phyloP scores from a whole-genome alignment of 257 asterid genomes.

The Nicotiana knightiana region DNA sequence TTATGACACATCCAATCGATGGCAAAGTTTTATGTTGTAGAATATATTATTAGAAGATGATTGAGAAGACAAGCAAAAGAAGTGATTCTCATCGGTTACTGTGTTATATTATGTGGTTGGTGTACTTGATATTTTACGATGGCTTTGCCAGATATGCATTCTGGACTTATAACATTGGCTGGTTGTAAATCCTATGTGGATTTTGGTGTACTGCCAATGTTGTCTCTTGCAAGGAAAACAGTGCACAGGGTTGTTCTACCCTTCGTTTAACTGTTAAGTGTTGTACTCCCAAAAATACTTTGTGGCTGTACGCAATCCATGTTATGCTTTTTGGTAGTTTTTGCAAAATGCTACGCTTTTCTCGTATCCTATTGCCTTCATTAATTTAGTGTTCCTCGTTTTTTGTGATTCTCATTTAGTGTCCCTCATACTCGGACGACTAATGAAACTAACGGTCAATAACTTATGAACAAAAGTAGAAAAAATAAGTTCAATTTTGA shows the following conservation, averaged over 20 bases:
- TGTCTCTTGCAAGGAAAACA: neutral
- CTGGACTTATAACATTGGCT: neutral
- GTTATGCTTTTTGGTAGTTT: neutral
- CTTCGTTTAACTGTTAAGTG: neutral
- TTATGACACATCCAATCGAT: neutral
- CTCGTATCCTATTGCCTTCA: neutral
- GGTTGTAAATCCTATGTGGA: neutral
- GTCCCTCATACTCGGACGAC: neutral
- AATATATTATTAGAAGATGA: neutral
- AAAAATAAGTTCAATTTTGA: neutral
- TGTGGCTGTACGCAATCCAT: neutral
- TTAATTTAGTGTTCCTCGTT: neutral
- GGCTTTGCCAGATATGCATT: neutral
- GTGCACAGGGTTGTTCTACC: neutral
- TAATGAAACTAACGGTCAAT: neutral
- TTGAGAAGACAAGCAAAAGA: neutral
- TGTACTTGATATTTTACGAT: neutral
- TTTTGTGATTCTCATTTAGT: neutral
- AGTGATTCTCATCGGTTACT: neutral
- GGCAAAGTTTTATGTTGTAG: neutral
- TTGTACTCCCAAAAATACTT: neutral
- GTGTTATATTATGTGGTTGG: conserved; percentile 1
- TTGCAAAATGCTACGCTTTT: neutral
- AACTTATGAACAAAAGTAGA: neutral
- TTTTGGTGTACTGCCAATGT: neutral